A percentile compares a stretch with the other conserved stretches of the same genome.
phyloP scores from a whole-genome alignment of 306 rosid species.

The Amphicarpaea edgeworthii region DNA sequence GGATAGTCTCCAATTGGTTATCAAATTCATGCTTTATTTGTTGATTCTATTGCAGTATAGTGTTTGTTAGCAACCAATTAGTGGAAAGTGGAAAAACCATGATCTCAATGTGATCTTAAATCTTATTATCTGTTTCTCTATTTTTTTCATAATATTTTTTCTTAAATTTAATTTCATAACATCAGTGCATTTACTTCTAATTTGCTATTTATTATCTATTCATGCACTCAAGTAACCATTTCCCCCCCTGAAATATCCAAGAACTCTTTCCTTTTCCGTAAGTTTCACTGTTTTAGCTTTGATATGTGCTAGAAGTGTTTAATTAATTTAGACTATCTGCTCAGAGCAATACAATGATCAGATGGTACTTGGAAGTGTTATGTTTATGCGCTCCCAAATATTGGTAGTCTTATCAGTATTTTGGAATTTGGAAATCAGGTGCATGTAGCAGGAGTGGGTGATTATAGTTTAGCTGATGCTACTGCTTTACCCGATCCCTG shows the following conservation, averaged over 20 bases:
- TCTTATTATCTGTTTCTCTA: background rate
- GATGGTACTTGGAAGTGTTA: slow-evolving; percentile 24
- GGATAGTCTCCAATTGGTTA: slow-evolving; percentile 5
- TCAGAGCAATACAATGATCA: slow-evolving; percentile 12
- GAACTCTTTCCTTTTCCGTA: background rate
- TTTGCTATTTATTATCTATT: background rate
- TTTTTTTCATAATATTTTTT: background rate
- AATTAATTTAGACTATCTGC: slow-evolving; percentile 20
- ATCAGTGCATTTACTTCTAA: background rate
- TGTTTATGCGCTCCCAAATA: slow-evolving; percentile 15
- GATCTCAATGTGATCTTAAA: background rate
- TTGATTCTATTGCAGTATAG: background rate
- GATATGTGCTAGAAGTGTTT: slow-evolving; percentile 26
- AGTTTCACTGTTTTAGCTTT: background rate
- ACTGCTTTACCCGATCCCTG: slow-evolving; percentile 89
- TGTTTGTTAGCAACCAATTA: background rate
- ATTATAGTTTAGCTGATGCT: slow-evolving; percentile 67
- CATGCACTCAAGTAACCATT: background rate
- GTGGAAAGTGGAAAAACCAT: background rate
- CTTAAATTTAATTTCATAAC: slow-evolving; percentile 22
- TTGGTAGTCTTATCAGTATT: slow-evolving; percentile 43
- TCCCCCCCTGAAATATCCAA: background rate
- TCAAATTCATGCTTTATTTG: slow-evolving; percentile 13
- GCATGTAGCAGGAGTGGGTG: slow-evolving; percentile 97
- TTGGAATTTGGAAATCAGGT: slow-evolving; percentile 61